A percentile compares a stretch with the other conserved stretches of the same genome.
phyloP scores from a whole-genome alignment of 805 yeast genomes.

The Candida pini region DNA sequence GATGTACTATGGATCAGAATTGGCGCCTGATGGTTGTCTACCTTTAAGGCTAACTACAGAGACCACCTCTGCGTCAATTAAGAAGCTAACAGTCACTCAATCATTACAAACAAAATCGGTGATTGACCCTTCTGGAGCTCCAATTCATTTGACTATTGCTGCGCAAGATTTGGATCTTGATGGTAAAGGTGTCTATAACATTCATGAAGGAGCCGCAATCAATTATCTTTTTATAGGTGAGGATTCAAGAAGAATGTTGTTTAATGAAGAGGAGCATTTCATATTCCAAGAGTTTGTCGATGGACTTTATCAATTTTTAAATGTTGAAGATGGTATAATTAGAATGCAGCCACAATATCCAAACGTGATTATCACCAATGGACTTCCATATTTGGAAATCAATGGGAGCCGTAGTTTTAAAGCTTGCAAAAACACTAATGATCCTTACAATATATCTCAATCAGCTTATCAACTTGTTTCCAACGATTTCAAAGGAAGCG shows the following conservation, averaged over 20 bases:
- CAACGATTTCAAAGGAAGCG: too few relatives aligned
- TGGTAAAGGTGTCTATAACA: constrained; percentile 25
- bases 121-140: too few relatives aligned
- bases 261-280: not conserved
- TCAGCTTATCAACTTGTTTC: too few relatives aligned
- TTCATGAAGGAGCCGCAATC: constrained; percentile 44
- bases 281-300: constrained; percentile 1
- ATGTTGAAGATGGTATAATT: constrained; percentile 4
- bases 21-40: constrained; percentile 9
- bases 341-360: too few relatives aligned
- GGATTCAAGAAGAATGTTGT: constrained; percentile 15
- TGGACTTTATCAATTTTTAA: constrained; percentile 3
- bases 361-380: constrained; percentile 3
- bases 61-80: too few relatives aligned
- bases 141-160: constrained; percentile 18
- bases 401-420: constrained; percentile 30
- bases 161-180: constrained; percentile 22
- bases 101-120: too few relatives aligned
- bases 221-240: constrained; percentile 33
- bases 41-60: not conserved
- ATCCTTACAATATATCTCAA: constrained; percentile 35
- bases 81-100: not conserved
- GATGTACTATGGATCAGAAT: constrained; percentile 14
- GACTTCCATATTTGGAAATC: too few relatives aligned
- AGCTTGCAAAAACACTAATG: constrained; percentile 36